A percentile compares a stretch with the other conserved stretches of the same genome.
Evolutionary conservation across 805 yeast genomes (phyloP).

Genomic region (Candida ficus): DNA sequence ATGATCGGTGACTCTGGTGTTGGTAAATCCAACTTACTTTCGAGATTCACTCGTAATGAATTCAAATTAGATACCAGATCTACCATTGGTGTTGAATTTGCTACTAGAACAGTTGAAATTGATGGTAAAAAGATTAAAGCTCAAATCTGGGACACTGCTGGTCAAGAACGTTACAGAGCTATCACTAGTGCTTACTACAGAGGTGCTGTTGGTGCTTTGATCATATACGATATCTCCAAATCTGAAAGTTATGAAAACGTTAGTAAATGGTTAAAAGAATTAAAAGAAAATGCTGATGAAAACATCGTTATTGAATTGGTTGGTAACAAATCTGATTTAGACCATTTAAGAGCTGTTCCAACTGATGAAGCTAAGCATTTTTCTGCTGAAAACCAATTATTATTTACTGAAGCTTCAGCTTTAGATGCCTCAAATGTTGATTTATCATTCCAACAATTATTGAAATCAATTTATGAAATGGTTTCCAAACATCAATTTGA

Average conservation of each 20-base stretch:
- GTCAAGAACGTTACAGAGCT: slow-evolving; percentile 97
- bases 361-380: slow-evolving; percentile 95
- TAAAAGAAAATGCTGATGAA: slow-evolving; percentile 88
- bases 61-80: slow-evolving; percentile 91
- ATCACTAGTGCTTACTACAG: slow-evolving; percentile 96
- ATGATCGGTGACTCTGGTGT: slow-evolving; percentile 97
- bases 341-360: slow-evolving; percentile 92
- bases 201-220: slow-evolving; percentile 96
- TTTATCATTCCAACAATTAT: slow-evolving; percentile 85
- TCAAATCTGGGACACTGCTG: slow-evolving; percentile 98
- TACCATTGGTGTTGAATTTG: slow-evolving; percentile 97
- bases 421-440: slow-evolving; percentile 93
- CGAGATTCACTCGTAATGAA: slow-evolving; percentile 93
- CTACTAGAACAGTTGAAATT: slow-evolving; percentile 88
- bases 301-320: slow-evolving; percentile 92
- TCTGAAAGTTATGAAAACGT: slow-evolving; percentile 82
- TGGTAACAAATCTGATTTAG: slow-evolving; percentile 88
- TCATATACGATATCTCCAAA: slow-evolving; percentile 93
- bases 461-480: slow-evolving; percentile 92
- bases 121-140: slow-evolving; percentile 83
- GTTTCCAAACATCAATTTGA: slow-evolving; percentile 90
- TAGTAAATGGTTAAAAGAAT: slow-evolving; percentile 84
- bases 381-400: slow-evolving; percentile 85
- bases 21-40: slow-evolving; percentile 89
- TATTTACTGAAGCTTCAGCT: slow-evolving; percentile 96